Percentiles rank a stretch among this genome's conserved stretches.
Evolutionary conservation across 208 protist genomes (phyloP).

Genomic region (Strigomonas galati): DNA sequence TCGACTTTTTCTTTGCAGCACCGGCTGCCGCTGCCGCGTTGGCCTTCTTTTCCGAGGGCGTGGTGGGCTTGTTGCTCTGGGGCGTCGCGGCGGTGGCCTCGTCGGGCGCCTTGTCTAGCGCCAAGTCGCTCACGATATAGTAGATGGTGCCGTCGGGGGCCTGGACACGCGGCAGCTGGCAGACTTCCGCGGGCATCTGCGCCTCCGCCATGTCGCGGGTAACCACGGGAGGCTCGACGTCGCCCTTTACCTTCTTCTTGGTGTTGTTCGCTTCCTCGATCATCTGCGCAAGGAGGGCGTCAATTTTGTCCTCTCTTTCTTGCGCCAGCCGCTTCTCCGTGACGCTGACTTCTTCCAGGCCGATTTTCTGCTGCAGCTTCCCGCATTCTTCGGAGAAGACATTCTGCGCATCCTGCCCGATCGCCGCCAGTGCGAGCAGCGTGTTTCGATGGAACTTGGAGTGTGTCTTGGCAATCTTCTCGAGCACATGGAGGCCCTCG

Average conservation of each 20-base stretch:
- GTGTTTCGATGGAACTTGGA: conserved; percentile 50
- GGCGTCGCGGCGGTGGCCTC: not conserved
- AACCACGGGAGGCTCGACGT: not conserved
- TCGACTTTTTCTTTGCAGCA: not conserved
- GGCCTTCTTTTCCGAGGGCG: conserved; percentile 1
- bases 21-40: not conserved
- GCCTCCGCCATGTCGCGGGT: conserved; percentile 11
- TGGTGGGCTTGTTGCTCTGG: not conserved
- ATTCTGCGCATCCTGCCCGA: conserved; percentile 19
- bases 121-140: conserved; percentile 28
- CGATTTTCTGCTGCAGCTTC: conserved; percentile 28
- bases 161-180: conserved; percentile 26
- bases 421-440: conserved; percentile 23
- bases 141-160: conserved; percentile 31
- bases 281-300: conserved; percentile 13
- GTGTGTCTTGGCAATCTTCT: conserved; percentile 55
- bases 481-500: conserved; percentile 47
- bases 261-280: conserved; percentile 13
- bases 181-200: conserved; percentile 15
- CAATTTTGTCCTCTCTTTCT: conserved; percentile 15
- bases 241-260: conserved; percentile 10
- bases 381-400: conserved; percentile 22
- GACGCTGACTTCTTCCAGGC: conserved; percentile 29
- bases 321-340: conserved; percentile 20
- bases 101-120: not conserved